phyloP scores from a whole-genome alignment of 306 rosid species.

The Prosopis cineraria region DNA sequence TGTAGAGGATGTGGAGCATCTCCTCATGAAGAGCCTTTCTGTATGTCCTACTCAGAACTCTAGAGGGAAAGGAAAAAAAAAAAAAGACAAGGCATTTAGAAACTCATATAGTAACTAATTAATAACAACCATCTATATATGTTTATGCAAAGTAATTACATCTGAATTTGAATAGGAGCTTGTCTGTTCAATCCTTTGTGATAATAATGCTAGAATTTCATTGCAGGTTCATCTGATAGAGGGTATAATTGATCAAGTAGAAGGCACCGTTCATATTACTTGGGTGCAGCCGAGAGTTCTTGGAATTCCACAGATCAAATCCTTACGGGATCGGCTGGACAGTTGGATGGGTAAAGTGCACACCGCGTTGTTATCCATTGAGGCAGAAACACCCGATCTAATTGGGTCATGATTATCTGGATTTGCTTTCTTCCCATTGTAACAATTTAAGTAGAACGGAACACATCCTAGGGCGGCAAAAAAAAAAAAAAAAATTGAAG shows the following conservation, averaged over 20 bases:
- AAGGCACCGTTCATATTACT: constrained; percentile 90
- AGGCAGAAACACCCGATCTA: constrained; percentile 98
- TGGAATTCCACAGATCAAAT: constrained; percentile 86
- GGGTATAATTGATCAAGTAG: constrained; percentile 97
- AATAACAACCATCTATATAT: constrained; percentile 3
- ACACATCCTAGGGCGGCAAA: constrained; percentile 43
- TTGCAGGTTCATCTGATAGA: constrained; percentile 97
- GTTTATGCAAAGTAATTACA: neutral
- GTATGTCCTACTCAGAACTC: constrained; percentile 56
- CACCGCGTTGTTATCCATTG: constrained; percentile 80
- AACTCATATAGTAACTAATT: neutral
- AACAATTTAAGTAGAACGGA: constrained; percentile 46
- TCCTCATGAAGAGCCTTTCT: constrained; percentile 95
- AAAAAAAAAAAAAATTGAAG: constrained; percentile 33
- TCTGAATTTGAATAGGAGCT: neutral
- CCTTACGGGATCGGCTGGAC: constrained; percentile 85
- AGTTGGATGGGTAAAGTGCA: constrained; percentile 85
- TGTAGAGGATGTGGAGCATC: constrained; percentile 95
- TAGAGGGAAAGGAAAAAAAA: neutral
- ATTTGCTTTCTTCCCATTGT: constrained; percentile 51
- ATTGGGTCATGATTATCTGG: constrained; percentile 68
- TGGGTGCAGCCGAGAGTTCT: constrained; percentile 99
- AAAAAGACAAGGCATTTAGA: neutral
- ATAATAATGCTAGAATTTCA: neutral
- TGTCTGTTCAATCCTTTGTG: constrained; percentile 1